phyloP scores from a whole-genome alignment of 2,329 filamentous ascomycete genomes.

The Fusarium incarnatum region DNA sequence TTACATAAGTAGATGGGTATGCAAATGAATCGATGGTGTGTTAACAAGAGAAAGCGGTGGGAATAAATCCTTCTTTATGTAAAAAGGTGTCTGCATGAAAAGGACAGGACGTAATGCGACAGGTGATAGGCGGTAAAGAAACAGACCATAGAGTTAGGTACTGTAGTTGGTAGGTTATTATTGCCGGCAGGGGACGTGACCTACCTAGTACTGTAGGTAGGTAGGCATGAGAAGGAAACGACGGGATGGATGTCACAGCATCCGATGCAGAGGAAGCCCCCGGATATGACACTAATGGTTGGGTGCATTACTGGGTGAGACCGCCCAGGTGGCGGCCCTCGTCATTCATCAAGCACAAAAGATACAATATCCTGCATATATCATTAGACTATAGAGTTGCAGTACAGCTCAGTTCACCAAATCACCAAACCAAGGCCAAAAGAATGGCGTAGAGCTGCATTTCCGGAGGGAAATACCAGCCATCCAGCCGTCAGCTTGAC shows the following conservation, averaged over 20 bases:
- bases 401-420: conserved; percentile 16
- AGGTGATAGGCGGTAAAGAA: conserved; percentile 28
- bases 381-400: conserved; percentile 9
- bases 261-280: background rate
- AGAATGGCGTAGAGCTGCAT: conserved; percentile 45
- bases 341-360: conserved; percentile 19
- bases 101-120: conserved; percentile 13
- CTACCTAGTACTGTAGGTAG: too few species aligned
- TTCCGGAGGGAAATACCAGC: conserved; percentile 13
- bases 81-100: conserved; percentile 7
- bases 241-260: conserved; percentile 1
- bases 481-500: conserved; percentile 22
- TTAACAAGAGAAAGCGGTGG: conserved; percentile 5
- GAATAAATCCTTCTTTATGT: conserved; percentile 40
- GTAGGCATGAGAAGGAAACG: conserved; percentile 8
- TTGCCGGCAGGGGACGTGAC: conserved; percentile 11
- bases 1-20: background rate
- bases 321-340: conserved; percentile 14
- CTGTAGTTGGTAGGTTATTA: conserved; percentile 2
- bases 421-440: conserved; percentile 26
- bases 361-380: conserved; percentile 14
- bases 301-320: background rate
- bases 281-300: background rate
- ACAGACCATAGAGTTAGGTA: too few species aligned
- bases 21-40: conserved; percentile 17